These are phyloP conservation scores for Saccharomyces eubayanus DNA, from an alignment of 805 yeast genomes.

Conservation along the genomic window DNA sequence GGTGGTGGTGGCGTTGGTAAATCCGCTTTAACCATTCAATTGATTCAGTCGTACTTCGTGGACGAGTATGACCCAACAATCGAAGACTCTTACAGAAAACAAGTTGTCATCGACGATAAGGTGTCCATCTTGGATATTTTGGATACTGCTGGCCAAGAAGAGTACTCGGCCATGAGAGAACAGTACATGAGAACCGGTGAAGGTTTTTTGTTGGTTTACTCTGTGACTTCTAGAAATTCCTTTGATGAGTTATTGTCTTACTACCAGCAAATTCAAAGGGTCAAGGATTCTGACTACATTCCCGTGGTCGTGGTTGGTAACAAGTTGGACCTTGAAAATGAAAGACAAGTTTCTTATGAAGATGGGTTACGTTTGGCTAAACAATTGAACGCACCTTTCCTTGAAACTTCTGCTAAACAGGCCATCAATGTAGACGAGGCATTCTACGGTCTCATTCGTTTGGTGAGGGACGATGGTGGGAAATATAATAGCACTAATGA, in stretches of 20 bases:
- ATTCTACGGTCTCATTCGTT: constrained; percentile 59
- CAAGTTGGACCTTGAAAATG: constrained; percentile 65
- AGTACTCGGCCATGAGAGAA: constrained; percentile 86
- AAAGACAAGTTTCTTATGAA: constrained; percentile 63
- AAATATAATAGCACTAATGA: constrained; percentile 17
- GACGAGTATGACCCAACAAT: constrained; percentile 98
- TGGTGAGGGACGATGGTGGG: constrained; percentile 38
- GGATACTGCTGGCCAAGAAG: constrained; percentile 98
- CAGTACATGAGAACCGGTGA: constrained; percentile 95
- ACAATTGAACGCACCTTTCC: constrained; percentile 60
- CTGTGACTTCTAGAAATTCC: constrained; percentile 76
- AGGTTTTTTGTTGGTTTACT: constrained; percentile 83
- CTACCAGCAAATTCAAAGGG: constrained; percentile 69
- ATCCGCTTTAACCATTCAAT: constrained; percentile 88
- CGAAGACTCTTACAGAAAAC: constrained; percentile 86
- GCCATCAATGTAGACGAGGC: constrained; percentile 85
- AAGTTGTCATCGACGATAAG: constrained; percentile 73
- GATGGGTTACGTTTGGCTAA: constrained; percentile 58
- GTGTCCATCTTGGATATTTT: constrained; percentile 75
- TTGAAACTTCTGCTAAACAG: constrained; percentile 90
- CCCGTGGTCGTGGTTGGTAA: constrained; percentile 78
- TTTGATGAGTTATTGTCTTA: constrained; percentile 79
- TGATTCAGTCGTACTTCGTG: constrained; percentile 89
- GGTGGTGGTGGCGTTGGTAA: constrained; percentile 99
- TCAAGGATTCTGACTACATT: constrained; percentile 65